Evolutionary conservation across 2,329 filamentous ascomycete species (phyloP).

Genomic region (Thyridium curvatum): DNA sequence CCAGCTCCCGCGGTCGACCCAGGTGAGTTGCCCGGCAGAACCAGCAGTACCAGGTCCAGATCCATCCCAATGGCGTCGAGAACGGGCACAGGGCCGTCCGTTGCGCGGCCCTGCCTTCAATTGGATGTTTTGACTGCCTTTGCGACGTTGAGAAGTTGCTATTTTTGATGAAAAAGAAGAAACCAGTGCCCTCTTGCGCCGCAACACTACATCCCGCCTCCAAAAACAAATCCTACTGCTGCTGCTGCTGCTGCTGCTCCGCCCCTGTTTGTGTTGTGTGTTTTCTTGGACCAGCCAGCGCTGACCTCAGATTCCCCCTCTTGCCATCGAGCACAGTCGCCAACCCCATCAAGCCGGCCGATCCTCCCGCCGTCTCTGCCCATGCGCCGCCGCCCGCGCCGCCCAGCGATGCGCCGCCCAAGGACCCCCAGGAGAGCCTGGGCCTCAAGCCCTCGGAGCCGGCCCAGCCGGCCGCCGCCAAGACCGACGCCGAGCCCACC

Average conservation of each 20-base stretch:
- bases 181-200: no score
- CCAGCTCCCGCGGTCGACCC: slow-evolving; percentile 4
- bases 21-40: slow-evolving; percentile 6
- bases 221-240: no score
- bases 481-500: no score
- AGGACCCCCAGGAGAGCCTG: neutral
- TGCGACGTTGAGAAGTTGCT: no score
- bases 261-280: no score
- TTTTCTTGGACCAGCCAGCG: neutral
- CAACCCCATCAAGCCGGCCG: neutral
- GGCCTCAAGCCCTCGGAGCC: neutral
- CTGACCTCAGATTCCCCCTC: neutral
- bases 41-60: neutral
- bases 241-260: no score
- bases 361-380: no score
- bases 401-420: slow-evolving; percentile 1
- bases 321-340: neutral
- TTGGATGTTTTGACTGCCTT: no score
- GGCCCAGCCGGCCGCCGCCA: neutral
- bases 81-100: no score
- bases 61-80: neutral
- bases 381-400: neutral
- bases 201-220: no score
- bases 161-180: no score
- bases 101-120: no score